phyloP scores from a whole-genome alignment of 306 rosid genomes.

The Potentilla sterilis region DNA sequence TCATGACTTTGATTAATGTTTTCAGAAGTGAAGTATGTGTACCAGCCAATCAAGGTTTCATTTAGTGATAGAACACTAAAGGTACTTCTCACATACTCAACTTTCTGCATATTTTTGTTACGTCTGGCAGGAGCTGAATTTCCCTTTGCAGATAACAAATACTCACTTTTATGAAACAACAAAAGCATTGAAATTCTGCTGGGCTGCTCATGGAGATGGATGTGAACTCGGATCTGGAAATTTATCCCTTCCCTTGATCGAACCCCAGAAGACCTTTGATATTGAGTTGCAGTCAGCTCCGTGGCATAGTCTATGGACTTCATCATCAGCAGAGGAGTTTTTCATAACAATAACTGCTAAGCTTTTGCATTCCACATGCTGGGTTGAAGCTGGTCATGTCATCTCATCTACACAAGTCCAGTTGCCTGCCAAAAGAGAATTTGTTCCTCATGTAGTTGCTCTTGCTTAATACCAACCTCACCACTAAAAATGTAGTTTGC shows the following conservation, averaged over 20 bases:
- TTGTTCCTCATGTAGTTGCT: constrained; percentile 52
- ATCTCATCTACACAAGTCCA: constrained; percentile 77
- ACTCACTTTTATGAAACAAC: constrained; percentile 74
- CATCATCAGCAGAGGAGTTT: constrained; percentile 57
- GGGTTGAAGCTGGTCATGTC: constrained; percentile 86
- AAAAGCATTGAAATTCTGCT: constrained; percentile 68
- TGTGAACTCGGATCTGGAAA: constrained; percentile 61
- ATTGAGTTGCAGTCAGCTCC: constrained; percentile 69
- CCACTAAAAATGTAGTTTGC: constrained; percentile 16
- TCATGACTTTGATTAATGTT: constrained; percentile 25
- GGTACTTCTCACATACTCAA: constrained; percentile 40
- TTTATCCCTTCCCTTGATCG: constrained; percentile 54
- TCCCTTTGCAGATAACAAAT: constrained; percentile 59
- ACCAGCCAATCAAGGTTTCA: constrained; percentile 84
- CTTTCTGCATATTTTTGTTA: constrained; percentile 7
- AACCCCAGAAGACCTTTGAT: constrained; percentile 55
- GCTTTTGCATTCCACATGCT: constrained; percentile 60
- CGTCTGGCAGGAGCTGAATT: constrained; percentile 19
- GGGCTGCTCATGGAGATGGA: constrained; percentile 82
- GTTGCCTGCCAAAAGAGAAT: constrained; percentile 59
- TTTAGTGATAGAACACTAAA: constrained; percentile 49
- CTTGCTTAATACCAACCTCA: constrained; percentile 8
- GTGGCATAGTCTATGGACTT: constrained; percentile 64
- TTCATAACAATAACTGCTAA: constrained; percentile 57
- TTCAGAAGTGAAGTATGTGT: constrained; percentile 83